These are phyloP conservation scores for Volvox carteri DNA, from an alignment of 163 green algal genomes.

Conservation along the genomic window DNA sequence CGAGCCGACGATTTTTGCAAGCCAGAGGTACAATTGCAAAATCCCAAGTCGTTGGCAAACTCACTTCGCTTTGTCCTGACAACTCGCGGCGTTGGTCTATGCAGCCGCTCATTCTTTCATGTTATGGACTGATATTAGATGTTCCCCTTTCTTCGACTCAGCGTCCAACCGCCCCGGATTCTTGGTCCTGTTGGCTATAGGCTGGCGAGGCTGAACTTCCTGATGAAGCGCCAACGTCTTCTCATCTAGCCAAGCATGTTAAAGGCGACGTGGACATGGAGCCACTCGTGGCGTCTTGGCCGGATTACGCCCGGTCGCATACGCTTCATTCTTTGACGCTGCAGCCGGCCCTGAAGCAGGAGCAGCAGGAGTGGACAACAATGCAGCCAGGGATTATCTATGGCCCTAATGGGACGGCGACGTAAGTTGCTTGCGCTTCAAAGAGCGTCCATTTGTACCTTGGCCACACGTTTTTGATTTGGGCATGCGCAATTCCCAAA, in stretches of 20 bases:
- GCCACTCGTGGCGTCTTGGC: not conserved
- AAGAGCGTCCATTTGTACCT: too few relatives aligned
- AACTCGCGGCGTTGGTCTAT: too few relatives aligned
- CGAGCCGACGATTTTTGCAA: not conserved
- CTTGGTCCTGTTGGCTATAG: not conserved
- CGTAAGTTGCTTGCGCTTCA: too few relatives aligned
- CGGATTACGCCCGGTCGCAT: slow-evolving; percentile 15
- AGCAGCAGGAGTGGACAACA: slow-evolving; percentile 10
- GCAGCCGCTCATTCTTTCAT: too few relatives aligned
- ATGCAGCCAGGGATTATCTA: slow-evolving; percentile 40
- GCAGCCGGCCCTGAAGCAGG: slow-evolving; percentile 35
- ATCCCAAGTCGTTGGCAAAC: slow-evolving; percentile 22
- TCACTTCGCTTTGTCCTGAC: too few relatives aligned
- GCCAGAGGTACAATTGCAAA: not conserved
- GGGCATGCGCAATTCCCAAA: too few relatives aligned
- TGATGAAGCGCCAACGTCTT: not conserved
- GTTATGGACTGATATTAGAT: too few relatives aligned
- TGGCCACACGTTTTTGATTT: too few relatives aligned
- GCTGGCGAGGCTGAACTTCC: slow-evolving; percentile 6
- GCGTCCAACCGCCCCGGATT: slow-evolving; percentile 24
- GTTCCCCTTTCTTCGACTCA: not conserved
- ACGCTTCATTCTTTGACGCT: slow-evolving; percentile 14
- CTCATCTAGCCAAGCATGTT: slow-evolving; percentile 3
- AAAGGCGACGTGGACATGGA: slow-evolving; percentile 20
- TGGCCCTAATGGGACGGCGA: not conserved